A percentile compares a stretch with the other conserved stretches of the same genome.
Evolutionary conservation across 306 rosid genomes (phyloP).

Genomic region (Ceratonia siliqua): DNA sequence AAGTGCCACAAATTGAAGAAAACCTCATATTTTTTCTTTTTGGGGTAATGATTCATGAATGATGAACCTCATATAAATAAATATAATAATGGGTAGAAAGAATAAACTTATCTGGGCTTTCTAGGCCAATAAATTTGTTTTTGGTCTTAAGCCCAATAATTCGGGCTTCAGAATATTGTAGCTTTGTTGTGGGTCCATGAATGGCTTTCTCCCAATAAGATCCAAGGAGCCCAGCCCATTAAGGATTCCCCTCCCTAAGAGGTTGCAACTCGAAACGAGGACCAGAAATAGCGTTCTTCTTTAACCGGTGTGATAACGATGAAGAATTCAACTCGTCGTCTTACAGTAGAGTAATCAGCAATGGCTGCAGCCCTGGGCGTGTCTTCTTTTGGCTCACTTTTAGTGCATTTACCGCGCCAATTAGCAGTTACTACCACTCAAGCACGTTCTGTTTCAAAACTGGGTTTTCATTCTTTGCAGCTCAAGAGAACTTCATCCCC

Average conservation of each 20-base stretch:
- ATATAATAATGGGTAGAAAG: no score
- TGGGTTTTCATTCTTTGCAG: constrained; percentile 43
- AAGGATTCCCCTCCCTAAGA: not conserved
- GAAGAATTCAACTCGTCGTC: constrained; percentile 25
- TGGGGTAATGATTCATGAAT: no score
- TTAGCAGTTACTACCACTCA: constrained; percentile 30
- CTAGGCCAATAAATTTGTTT: no score
- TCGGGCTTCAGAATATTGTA: not conserved
- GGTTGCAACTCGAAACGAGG: not conserved
- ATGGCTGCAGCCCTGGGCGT: constrained; percentile 41
- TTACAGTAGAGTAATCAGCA: constrained; percentile 1
- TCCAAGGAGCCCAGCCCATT: not conserved
- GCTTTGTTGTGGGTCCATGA: not conserved
- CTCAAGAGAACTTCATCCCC: constrained; percentile 35
- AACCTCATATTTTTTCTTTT: no score
- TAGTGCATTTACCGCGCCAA: constrained; percentile 28
- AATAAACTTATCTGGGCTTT: no score
- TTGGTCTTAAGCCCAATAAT: not conserved
- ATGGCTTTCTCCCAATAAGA: not conserved
- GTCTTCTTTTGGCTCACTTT: constrained; percentile 33
- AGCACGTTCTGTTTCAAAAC: constrained; percentile 42
- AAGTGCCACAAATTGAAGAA: not conserved
- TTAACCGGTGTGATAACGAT: not conserved
- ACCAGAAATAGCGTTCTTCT: not conserved
- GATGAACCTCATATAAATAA: no score